These are phyloP conservation scores for Ceratobasidium sp. DNA, from an alignment of 1,284 basidiomycete species.

Conservation along the genomic window DNA sequence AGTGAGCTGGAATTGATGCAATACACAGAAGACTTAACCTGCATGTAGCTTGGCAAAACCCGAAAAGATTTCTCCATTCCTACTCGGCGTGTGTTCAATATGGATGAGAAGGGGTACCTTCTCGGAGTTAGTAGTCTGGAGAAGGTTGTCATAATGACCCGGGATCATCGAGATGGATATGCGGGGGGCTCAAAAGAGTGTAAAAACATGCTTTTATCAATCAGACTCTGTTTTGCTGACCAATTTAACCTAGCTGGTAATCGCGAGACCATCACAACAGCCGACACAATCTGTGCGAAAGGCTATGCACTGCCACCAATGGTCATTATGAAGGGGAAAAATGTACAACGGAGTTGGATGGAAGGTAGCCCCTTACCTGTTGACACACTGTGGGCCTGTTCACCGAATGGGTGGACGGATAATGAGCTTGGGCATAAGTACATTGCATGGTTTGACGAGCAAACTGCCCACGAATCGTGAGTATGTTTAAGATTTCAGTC, in stretches of 20 bases:
- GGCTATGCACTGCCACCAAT: slow-evolving; percentile 16
- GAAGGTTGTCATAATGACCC: slow-evolving; percentile 7
- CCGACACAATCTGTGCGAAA: slow-evolving; percentile 11
- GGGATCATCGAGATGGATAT: slow-evolving; percentile 26
- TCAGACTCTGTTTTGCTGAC: background rate
- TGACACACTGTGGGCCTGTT: slow-evolving; percentile 48
- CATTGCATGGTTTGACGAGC: slow-evolving; percentile 57
- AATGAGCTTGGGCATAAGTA: slow-evolving; percentile 57
- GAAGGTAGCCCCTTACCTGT: slow-evolving; percentile 20
- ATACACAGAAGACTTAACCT: background rate
- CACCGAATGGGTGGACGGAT: slow-evolving; percentile 62
- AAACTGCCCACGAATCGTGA: slow-evolving; percentile 49
- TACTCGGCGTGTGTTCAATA: slow-evolving; percentile 11
- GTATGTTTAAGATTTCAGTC: background rate
- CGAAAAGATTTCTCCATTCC: background rate
- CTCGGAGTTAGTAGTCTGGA: slow-evolving; percentile 12
- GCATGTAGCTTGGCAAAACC: slow-evolving; percentile 5
- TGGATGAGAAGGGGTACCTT: slow-evolving; percentile 44
- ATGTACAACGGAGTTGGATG: slow-evolving; percentile 6
- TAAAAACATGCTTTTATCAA: background rate
- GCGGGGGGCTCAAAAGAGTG: slow-evolving; percentile 33
- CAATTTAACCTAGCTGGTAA: slow-evolving; percentile 13
- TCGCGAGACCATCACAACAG: slow-evolving; percentile 18
- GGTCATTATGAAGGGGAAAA: slow-evolving; percentile 34
- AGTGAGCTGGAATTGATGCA: background rate